Conservation (phyloP, 345 rosid genomes). For the Corchorus olitorius region DNA sequence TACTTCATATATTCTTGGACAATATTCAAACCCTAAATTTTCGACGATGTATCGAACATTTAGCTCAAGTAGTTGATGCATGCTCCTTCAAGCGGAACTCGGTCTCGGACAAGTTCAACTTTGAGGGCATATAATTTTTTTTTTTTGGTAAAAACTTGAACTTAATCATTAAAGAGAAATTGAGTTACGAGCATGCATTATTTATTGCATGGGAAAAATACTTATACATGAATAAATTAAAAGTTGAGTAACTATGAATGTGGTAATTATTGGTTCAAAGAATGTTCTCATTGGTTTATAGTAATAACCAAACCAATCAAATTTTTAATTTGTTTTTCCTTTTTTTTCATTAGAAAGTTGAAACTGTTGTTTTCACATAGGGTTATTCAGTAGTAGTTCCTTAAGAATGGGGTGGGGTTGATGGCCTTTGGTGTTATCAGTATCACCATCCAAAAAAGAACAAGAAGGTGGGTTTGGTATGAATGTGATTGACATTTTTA, state of each 20-base stretch:
- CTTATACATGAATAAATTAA: not conserved
- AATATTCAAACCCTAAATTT: too few relatives aligned
- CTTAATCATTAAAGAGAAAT: too few relatives aligned
- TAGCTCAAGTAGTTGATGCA: too few relatives aligned
- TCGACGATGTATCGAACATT: too few relatives aligned
- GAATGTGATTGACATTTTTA: not conserved
- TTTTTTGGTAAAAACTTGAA: too few relatives aligned
- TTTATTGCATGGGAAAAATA: too few relatives aligned
- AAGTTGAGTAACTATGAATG: not conserved
- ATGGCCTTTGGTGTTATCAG: not conserved
- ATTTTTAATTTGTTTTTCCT: not conserved
- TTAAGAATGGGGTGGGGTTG: not conserved
- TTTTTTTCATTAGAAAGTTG: not conserved
- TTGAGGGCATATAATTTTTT: too few relatives aligned
- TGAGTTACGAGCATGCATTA: too few relatives aligned
- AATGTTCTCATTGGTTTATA: not conserved
- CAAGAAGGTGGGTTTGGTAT: constrained; percentile 1
- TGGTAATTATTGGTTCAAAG: not conserved
- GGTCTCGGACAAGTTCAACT: too few relatives aligned
- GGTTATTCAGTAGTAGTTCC: constrained; percentile 2
- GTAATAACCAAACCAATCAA: not conserved
- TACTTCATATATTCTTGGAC: too few relatives aligned
- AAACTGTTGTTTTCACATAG: constrained; percentile 2
- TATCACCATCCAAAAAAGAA: constrained; percentile 12
- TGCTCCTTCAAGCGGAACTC: too few relatives aligned